phyloP scores from a whole-genome alignment of 2,329 filamentous ascomycete species.

The Dichotomopilus funicola region DNA sequence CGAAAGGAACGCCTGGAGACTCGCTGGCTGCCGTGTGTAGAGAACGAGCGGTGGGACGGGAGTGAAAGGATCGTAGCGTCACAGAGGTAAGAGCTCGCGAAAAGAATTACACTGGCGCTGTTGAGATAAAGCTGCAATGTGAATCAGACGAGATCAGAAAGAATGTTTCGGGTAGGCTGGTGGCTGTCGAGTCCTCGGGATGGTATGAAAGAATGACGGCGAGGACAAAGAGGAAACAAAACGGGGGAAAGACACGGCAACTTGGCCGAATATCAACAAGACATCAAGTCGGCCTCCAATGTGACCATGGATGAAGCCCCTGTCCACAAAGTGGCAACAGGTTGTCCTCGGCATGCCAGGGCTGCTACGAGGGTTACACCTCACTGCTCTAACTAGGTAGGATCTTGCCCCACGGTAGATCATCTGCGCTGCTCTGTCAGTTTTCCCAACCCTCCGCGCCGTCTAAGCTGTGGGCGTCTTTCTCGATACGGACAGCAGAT shows the following conservation, averaged over 20 bases:
- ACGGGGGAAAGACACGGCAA: not conserved
- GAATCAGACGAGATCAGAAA: not conserved
- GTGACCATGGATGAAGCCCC: not conserved
- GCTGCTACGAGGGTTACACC: not conserved
- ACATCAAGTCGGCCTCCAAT: not conserved
- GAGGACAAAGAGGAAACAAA: not conserved
- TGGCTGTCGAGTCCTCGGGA: not conserved
- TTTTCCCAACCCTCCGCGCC: not conserved
- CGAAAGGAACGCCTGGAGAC: slow-evolving; percentile 11
- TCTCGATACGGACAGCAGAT: slow-evolving; percentile 7
- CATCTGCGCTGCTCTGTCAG: slow-evolving; percentile 1
- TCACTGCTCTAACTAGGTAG: too few species aligned
- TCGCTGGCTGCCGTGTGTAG: not conserved
- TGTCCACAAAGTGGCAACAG: not conserved
- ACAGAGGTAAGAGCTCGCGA: too few species aligned
- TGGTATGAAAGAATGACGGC: not conserved
- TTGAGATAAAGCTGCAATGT: too few species aligned
- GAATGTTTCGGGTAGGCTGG: not conserved
- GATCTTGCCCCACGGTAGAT: not conserved
- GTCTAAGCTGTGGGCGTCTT: not conserved
- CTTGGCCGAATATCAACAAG: not conserved
- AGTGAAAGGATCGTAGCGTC: not conserved
- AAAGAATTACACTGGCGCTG: too few species aligned
- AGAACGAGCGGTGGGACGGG: not conserved
- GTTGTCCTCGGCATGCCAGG: not conserved